Conservation (phyloP, 345 rosid species). For the Arabis hirsuta region DNA sequence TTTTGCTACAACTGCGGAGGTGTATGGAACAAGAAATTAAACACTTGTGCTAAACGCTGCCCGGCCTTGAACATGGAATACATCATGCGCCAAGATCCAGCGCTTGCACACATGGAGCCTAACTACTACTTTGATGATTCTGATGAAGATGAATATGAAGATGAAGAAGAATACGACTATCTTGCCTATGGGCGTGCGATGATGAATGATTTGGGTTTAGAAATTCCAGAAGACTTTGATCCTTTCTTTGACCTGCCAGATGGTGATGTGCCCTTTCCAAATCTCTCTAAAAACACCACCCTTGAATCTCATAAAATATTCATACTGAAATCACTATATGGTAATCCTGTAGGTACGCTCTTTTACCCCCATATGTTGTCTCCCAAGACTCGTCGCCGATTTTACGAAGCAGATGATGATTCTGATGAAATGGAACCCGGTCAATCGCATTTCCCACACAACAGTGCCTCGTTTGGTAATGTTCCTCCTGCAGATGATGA, state of each 20-base stretch:
- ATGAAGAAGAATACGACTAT: constrained; percentile 4
- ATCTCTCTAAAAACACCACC: neutral
- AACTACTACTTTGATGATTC: constrained; percentile 24
- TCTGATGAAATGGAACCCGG: neutral
- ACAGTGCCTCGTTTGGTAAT: neutral
- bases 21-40: constrained; percentile 45
- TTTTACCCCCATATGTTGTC: constrained; percentile 29
- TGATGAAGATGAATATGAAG: constrained; percentile 10
- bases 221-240: constrained; percentile 7
- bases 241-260: constrained; percentile 40
- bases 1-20: constrained; percentile 68
- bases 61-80: constrained; percentile 50
- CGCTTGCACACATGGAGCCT: neutral
- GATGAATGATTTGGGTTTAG: neutral
- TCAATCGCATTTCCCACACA: constrained; percentile 11
- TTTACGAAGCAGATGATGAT: constrained; percentile 22
- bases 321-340: constrained; percentile 19
- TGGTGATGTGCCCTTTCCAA: constrained; percentile 31
- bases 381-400: constrained; percentile 22
- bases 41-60: constrained; percentile 47
- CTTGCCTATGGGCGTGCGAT: constrained; percentile 1
- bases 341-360: constrained; percentile 28
- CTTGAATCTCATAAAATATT: neutral
- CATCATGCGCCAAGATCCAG: constrained; percentile 32
- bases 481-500: constrained; percentile 23